These are phyloP conservation scores for Penicillium atrosanguineum DNA, from an alignment of 495 filamentous ascomycete genomes.

Conservation along the genomic window DNA sequence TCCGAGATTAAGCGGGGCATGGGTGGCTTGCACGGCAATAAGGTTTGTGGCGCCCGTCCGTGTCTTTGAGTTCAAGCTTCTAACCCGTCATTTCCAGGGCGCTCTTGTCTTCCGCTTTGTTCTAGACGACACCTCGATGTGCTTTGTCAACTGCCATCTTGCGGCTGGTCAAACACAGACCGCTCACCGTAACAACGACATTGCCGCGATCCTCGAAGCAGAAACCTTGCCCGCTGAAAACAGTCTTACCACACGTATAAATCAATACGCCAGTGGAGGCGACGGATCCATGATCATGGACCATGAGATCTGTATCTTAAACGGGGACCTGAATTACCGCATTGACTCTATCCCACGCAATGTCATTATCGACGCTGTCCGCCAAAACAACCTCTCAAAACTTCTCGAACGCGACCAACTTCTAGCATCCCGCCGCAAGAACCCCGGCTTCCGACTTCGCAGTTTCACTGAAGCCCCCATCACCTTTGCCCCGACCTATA, in stretches of 20 bases:
- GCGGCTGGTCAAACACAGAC: slow-evolving; percentile 92
- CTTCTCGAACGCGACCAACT: slow-evolving; percentile 95
- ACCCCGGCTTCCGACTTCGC: slow-evolving; percentile 82
- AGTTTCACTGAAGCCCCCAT: slow-evolving; percentile 85
- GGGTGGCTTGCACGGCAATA: slow-evolving; percentile 92
- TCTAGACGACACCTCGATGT: slow-evolving; percentile 87
- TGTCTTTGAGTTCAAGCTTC: background rate
- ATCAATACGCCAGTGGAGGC: slow-evolving; percentile 83
- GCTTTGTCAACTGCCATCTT: slow-evolving; percentile 96
- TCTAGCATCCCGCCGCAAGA: slow-evolving; percentile 78
- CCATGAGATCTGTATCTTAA: slow-evolving; percentile 92
- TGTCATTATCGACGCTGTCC: slow-evolving; percentile 80
- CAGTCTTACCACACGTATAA: slow-evolving; percentile 56
- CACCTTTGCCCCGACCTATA: slow-evolving; percentile 93
- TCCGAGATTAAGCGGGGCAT: slow-evolving; percentile 92
- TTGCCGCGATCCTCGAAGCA: slow-evolving; percentile 84
- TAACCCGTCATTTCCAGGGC: slow-evolving; percentile 48
- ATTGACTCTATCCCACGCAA: slow-evolving; percentile 96
- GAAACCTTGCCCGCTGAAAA: slow-evolving; percentile 65
- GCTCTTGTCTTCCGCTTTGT: slow-evolving; percentile 89
- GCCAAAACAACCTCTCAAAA: slow-evolving; percentile 75
- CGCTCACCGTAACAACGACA: slow-evolving; percentile 86
- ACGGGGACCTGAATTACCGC: slow-evolving; percentile 96
- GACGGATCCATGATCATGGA: slow-evolving; percentile 96
- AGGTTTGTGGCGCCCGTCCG: slow-evolving; percentile 46